phyloP scores from a whole-genome alignment of 1,284 basidiomycete species.

The Ganoderma lingzhi region DNA sequence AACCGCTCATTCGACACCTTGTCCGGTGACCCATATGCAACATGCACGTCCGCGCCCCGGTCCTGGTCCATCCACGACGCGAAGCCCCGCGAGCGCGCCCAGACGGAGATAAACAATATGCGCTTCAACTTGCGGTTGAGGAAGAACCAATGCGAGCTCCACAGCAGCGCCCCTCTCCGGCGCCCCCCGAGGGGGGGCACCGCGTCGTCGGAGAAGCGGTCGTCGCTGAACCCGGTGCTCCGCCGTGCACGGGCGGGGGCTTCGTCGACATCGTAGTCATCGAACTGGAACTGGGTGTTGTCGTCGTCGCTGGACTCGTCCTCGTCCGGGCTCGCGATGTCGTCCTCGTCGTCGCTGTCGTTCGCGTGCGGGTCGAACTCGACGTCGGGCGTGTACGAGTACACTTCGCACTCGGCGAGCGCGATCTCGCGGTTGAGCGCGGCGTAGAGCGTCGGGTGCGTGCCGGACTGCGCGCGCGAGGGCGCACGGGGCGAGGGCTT shows the following conservation, averaged over 20 bases:
- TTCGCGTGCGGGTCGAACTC: constrained; percentile 95
- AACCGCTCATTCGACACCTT: constrained; percentile 62
- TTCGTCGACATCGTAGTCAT: constrained; percentile 81
- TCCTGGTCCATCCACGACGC: constrained; percentile 63
- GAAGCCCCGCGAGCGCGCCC: constrained; percentile 83
- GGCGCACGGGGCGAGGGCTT: constrained; percentile 70
- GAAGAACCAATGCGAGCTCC: constrained; percentile 99
- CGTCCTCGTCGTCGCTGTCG: constrained; percentile 81
- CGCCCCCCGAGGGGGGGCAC: constrained; percentile 22
- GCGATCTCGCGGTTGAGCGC: constrained; percentile 93
- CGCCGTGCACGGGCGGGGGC: constrained; percentile 49
- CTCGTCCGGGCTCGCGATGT: constrained; percentile 64
- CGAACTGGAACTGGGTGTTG: constrained; percentile 79
- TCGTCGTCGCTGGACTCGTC: constrained; percentile 68
- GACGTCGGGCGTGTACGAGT: constrained; percentile 93
- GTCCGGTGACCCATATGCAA: constrained; percentile 45
- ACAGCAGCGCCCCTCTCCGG: constrained; percentile 83
- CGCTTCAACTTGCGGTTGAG: constrained; percentile 93
- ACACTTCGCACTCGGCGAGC: constrained; percentile 94
- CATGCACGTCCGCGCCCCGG: constrained; percentile 36
- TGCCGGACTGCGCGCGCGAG: constrained; percentile 49
- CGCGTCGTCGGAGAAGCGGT: constrained; percentile 30
- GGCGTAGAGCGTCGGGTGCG: constrained; percentile 86
- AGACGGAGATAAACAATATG: constrained; percentile 92
- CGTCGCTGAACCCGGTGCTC: constrained; percentile 44